Percentiles rank a stretch among this genome's conserved stretches.
Evolutionary conservation across 2,329 filamentous ascomycete species (phyloP).

Genomic region (Chrysosporium keratinophilum): DNA sequence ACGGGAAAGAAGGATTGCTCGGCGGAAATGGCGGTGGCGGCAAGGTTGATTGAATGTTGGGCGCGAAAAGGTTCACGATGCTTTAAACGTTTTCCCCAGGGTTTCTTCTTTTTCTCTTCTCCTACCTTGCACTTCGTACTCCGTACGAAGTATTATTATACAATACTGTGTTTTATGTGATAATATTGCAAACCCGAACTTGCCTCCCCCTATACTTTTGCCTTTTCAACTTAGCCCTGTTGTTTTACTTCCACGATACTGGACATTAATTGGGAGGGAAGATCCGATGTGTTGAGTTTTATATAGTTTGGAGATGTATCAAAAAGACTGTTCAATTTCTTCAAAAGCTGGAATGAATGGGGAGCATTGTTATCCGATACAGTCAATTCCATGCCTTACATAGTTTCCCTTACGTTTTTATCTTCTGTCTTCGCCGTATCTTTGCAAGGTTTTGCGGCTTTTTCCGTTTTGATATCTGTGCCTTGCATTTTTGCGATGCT

Average conservation of each 20-base stretch:
- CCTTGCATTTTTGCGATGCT: no score
- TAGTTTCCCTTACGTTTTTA: no score
- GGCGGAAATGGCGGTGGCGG: conserved; percentile 31
- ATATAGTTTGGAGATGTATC: no score
- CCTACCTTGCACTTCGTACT: neutral
- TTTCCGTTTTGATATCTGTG: neutral
- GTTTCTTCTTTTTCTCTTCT: neutral
- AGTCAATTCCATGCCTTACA: neutral
- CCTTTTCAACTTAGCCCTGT: neutral
- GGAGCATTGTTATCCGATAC: no score
- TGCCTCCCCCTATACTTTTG: neutral
- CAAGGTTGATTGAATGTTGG: conserved; percentile 36
- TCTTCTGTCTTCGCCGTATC: neutral
- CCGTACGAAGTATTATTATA: neutral
- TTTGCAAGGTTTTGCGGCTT: neutral
- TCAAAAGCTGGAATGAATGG: no score
- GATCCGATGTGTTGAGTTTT: no score
- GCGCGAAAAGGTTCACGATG: neutral
- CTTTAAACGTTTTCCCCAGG: no score
- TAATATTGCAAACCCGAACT: neutral
- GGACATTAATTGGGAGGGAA: neutral
- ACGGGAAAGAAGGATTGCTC: conserved; percentile 40
- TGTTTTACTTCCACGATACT: no score
- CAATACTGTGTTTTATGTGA: conserved; percentile 1
- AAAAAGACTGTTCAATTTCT: no score